Base-by-base conservation (phyloP, 805 yeast genomes). In the Suhomyces prunicola region DNA sequence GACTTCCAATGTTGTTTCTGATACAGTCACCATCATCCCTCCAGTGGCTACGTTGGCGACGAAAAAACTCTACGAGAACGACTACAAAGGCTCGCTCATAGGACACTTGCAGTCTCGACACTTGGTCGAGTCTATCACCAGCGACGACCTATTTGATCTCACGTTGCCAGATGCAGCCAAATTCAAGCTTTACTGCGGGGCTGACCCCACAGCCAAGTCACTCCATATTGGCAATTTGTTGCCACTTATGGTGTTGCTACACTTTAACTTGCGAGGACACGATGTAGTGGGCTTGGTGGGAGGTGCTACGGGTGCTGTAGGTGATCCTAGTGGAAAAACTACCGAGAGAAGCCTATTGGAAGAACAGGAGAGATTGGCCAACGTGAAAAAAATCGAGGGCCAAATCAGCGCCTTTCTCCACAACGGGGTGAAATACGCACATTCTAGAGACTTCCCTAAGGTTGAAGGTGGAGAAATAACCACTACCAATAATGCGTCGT, bases 291-390 rank as follows among this genome's bases (percentile, higher is more conserved):
- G 93, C 0, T 68, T 93, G 6, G 91, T 94, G 15, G 97, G 97
- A 17, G 96, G 96, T 23, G 99, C 98, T 5, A 94, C 99, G 0
- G 98, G 97, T 7, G 80, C 82, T 10, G 96, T 94, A 1, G 99
- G 99, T 6, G 99, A 94, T 68, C 99, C 99, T 6, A 89, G 97
- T 50, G 99, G 98, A 0, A 78, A 97, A 60, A 73, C 79, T 0
- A 82, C 92, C 0, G 97, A 91, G 63, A 77, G 99, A 52, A 68
- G 71, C 9, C 73, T 70, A 13, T 78, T 92, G 76, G 83, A 74
- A n/a, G 74, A 73, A 4, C 65, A 71, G 2, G 77, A 73, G 6
- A 73, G 93, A 50, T 59, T 72, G 35, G 68, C 67, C 8, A 94
- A 94, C 65, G 83, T 88, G 6, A 57, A 60, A 0, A 70, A 72